These are phyloP conservation scores for Novymonas esmeraldas DNA, from an alignment of 208 protist genomes.

Conservation along the genomic window DNA sequence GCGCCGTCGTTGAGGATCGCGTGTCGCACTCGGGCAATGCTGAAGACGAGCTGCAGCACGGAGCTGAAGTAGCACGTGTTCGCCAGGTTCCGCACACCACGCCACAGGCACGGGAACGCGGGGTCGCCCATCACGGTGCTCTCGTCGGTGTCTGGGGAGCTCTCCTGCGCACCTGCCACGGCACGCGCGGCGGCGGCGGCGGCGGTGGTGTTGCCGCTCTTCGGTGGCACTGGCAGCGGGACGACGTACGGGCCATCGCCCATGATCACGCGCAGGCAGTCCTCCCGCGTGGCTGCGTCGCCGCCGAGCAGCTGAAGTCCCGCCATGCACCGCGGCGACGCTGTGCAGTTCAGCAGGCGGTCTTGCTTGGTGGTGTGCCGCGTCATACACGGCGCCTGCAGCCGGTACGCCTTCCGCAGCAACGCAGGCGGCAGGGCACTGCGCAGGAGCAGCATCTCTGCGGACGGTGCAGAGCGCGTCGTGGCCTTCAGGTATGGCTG, in stretches of 20 bases:
- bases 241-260: slow-evolving; percentile 49
- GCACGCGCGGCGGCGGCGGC: not conserved
- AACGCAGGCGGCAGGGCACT: slow-evolving; percentile 21
- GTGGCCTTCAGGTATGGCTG: slow-evolving; percentile 12
- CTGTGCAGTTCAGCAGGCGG: slow-evolving; percentile 47
- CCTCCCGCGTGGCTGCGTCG: slow-evolving; percentile 31
- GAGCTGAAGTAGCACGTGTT: slow-evolving; percentile 93
- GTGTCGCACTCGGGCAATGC: slow-evolving; percentile 52
- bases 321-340: slow-evolving; percentile 56
- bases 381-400: slow-evolving; percentile 42
- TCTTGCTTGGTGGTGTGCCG: slow-evolving; percentile 23
- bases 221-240: slow-evolving; percentile 5
- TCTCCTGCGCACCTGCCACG: not conserved
- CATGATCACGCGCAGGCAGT: slow-evolving; percentile 38
- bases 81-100: slow-evolving; percentile 79
- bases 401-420: slow-evolving; percentile 49
- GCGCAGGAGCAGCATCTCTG: slow-evolving; percentile 12
- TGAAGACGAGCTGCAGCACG: slow-evolving; percentile 84
- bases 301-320: slow-evolving; percentile 46
- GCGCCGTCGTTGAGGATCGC: slow-evolving; percentile 48
- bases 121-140: slow-evolving; percentile 20
- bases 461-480: not conserved
- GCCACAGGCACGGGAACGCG: slow-evolving; percentile 47
- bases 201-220: not conserved
- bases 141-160: not conserved